phyloP scores from a whole-genome alignment of 441 rosid genomes.

The Syzygium syzygioides region DNA sequence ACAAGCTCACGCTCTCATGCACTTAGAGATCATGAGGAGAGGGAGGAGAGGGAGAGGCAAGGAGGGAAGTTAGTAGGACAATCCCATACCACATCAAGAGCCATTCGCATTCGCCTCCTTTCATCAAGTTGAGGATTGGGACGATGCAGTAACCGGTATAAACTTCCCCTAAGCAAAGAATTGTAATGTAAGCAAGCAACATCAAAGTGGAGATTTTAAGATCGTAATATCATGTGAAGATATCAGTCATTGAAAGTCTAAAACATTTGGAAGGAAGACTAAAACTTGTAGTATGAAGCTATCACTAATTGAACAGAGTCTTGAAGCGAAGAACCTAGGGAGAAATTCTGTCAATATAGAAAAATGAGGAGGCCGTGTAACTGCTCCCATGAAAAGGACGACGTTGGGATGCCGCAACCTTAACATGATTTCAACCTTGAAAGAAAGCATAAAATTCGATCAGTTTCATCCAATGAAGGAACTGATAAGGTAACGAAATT shows the following conservation, averaged over 20 bases:
- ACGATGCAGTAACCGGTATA: slow-evolving; percentile 84
- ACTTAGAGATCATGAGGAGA: not conserved
- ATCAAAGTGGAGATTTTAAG: not conserved
- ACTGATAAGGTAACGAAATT: not conserved
- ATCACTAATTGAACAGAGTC: not conserved
- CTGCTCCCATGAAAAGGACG: slow-evolving; percentile 99
- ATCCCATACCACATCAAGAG: slow-evolving; percentile 82
- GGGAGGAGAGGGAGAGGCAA: not conserved
- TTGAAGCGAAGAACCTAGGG: slow-evolving; percentile 54
- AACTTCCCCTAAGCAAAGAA: slow-evolving; percentile 73
- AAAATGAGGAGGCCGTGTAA: slow-evolving; percentile 84
- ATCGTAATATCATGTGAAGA: not conserved
- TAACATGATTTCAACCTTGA: slow-evolving; percentile 93
- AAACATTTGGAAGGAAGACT: not conserved
- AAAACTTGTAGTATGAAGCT: not conserved
- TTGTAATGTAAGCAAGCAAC: not conserved
- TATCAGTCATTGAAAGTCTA: not conserved
- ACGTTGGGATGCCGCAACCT: slow-evolving; percentile 96
- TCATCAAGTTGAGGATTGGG: slow-evolving; percentile 72
- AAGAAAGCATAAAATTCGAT: not conserved
- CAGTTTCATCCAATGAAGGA: not conserved
- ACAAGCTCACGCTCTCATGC: not conserved
- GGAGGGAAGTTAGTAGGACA: not conserved
- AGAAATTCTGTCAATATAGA: slow-evolving; percentile 93
- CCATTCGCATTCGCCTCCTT: slow-evolving; percentile 91